A percentile compares a stretch with the other conserved stretches of the same genome.
These are phyloP conservation scores for Botryobasidium botryosum DNA, from an alignment of 768 basidiomycete genomes.

Conservation along the genomic window DNA sequence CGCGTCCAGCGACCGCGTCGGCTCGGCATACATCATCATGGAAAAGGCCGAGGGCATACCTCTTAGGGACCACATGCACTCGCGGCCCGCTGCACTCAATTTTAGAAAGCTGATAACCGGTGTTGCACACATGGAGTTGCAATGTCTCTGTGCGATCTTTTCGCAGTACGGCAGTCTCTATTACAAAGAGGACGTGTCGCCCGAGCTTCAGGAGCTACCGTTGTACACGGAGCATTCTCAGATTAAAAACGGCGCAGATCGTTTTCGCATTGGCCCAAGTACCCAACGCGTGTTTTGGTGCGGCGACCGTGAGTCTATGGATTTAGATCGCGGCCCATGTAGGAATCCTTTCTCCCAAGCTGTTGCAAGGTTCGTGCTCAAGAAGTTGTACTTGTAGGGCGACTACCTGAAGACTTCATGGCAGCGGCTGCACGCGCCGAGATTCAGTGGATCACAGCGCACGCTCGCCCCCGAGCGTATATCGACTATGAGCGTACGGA, in stretches of 20 bases:
- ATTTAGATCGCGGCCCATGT: slow-evolving; percentile 22
- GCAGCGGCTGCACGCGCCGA: not conserved
- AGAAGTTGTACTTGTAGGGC: not conserved
- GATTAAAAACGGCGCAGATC: too few relatives aligned
- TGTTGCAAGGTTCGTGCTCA: not conserved
- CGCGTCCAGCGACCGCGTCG: slow-evolving; percentile 20
- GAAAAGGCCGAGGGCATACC: too few relatives aligned
- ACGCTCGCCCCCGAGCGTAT: not conserved
- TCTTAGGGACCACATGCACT: too few relatives aligned
- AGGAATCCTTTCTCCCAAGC: slow-evolving; percentile 3
- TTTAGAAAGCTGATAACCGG: too few relatives aligned
- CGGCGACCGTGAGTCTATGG: slow-evolving; percentile 16
- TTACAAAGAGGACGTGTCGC: slow-evolving; percentile 17
- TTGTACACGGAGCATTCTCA: slow-evolving; percentile 11
- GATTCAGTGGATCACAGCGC: not conserved
- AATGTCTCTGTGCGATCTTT: slow-evolving; percentile 16
- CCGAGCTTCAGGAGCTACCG: not conserved
- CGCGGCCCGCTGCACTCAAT: too few relatives aligned
- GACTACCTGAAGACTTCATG: not conserved
- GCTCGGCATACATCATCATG: slow-evolving; percentile 31
- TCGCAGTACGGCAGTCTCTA: too few relatives aligned
- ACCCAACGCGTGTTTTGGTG: slow-evolving; percentile 19
- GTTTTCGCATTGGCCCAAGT: slow-evolving; percentile 20
- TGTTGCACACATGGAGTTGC: slow-evolving; percentile 16
- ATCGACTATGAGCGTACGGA: not conserved